phyloP scores from a whole-genome alignment of 176 grass and related monocot genomes.

The Olyra latifolia region DNA sequence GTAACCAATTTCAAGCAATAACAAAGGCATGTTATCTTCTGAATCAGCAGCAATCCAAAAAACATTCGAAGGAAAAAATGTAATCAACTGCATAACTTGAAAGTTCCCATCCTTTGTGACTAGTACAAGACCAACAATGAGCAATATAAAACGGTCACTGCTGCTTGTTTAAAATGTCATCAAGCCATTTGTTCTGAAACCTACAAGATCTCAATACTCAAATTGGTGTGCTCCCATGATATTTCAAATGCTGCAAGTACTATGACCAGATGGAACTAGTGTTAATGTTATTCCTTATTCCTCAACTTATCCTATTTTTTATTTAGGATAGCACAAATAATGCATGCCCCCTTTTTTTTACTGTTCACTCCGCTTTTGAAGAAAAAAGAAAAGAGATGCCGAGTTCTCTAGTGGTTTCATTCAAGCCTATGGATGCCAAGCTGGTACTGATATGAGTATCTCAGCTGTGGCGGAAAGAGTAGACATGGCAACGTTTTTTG shows the following conservation, averaged over 20 bases:
- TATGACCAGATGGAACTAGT: neutral
- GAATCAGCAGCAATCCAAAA: neutral
- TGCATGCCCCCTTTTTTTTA: neutral
- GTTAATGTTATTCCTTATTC: neutral
- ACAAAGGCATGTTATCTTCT: neutral
- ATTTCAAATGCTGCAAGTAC: neutral
- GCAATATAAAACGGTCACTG: neutral
- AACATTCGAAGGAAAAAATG: neutral
- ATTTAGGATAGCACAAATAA: neutral
- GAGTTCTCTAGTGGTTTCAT: neutral
- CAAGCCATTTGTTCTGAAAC: neutral
- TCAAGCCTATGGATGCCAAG: neutral
- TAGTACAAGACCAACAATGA: neutral
- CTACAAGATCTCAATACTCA: neutral
- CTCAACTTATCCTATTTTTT: neutral
- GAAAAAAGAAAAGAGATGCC: neutral
- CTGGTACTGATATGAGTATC: slow-evolving; percentile 26
- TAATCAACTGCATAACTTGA: neutral
- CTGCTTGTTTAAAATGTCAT: neutral
- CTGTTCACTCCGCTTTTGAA: neutral
- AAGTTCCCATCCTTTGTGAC: neutral
- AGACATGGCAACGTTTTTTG: slow-evolving; percentile 35
- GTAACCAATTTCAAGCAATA: neutral
- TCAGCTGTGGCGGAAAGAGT: slow-evolving; percentile 21
- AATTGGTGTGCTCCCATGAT: neutral